Evolutionary conservation across 352 stramenopile species (phyloP), one percentile per base, ranked within the genome.

Genomic region (Blastocystis sp.): DNA sequence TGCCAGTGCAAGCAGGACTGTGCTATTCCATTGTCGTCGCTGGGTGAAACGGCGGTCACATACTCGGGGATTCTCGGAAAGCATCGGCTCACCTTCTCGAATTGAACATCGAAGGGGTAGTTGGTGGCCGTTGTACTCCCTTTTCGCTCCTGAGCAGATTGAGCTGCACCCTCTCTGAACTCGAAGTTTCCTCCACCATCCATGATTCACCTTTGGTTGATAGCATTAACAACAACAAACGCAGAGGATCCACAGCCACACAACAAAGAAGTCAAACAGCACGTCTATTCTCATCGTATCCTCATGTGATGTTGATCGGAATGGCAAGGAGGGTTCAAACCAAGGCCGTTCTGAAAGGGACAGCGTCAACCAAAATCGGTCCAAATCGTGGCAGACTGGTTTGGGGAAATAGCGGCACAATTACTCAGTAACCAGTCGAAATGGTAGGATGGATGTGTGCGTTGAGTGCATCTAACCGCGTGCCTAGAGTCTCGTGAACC

Each of bases 371-470:
- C n/a, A 53, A 2, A 56, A 76, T 76, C 48, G 14, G 28, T 38
- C 34, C 66, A 38, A 56, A 56, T 76, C 52, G 23, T 71, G 17
- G 40, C 3, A 38, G 41, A 48, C 52, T 76, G 21, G n/a, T 76
- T 38, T 71, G 64, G 41, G 66, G 66, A 76, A 59, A 38, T 21
- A 48, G 48, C 14, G 5, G 17, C 48, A 38, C 19, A 84, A 56
- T 69, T 59, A 28, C 65, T 52, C 19, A 56, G 74, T 60, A 84
- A 84, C 74, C 74, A 69, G 56, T 84, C 74, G 74, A 84, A 69
- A 84, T 84, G 74, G 74, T 84, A 84, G n/a, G 74, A 59, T 52
- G 19, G 2, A n/a, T 48, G 53, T 45, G 1, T n/a, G 41, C 48
- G 3, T 38, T n/a, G 61, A 67, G 21, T 52, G 7, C 34, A 34